Conservation (phyloP, 345 rosid species). For the Brassica rapa region DNA sequence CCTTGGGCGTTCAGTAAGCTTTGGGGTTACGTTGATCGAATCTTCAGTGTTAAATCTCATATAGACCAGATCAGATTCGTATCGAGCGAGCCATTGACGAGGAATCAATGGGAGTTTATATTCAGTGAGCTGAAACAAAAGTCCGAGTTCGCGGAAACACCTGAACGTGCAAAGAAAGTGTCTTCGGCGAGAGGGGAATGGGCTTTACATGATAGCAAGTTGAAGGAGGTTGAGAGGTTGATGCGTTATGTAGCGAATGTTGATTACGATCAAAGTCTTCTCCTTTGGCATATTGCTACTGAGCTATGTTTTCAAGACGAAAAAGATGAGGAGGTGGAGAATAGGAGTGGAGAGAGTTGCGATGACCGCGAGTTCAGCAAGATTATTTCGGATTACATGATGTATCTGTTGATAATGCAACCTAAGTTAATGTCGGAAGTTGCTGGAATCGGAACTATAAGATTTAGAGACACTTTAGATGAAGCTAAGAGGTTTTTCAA, state of each 20-base stretch:
- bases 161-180: slow-evolving; percentile 47
- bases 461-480: slow-evolving; percentile 37
- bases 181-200: slow-evolving; percentile 57
- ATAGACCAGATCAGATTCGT: slow-evolving; percentile 40
- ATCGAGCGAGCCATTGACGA: slow-evolving; percentile 42
- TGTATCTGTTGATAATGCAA: slow-evolving; percentile 47
- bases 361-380: slow-evolving; percentile 34
- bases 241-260: slow-evolving; percentile 44
- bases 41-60: slow-evolving; percentile 36
- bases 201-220: slow-evolving; percentile 38
- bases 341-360: background rate
- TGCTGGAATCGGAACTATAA: slow-evolving; percentile 38
- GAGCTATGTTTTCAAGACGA: slow-evolving; percentile 34
- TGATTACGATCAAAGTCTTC: slow-evolving; percentile 41
- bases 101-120: slow-evolving; percentile 53
- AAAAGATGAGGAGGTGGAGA: background rate
- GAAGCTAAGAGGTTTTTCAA: slow-evolving; percentile 32
- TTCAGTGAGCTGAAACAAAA: slow-evolving; percentile 46
- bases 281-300: slow-evolving; percentile 45
- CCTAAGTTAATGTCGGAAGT: slow-evolving; percentile 38
- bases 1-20: background rate
- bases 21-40: slow-evolving; percentile 19
- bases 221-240: background rate
- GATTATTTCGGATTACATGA: slow-evolving; percentile 48
- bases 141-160: slow-evolving; percentile 44